Evolutionary conservation across 148 eudicot species (phyloP).

Genomic region (Bassia scoparia): DNA sequence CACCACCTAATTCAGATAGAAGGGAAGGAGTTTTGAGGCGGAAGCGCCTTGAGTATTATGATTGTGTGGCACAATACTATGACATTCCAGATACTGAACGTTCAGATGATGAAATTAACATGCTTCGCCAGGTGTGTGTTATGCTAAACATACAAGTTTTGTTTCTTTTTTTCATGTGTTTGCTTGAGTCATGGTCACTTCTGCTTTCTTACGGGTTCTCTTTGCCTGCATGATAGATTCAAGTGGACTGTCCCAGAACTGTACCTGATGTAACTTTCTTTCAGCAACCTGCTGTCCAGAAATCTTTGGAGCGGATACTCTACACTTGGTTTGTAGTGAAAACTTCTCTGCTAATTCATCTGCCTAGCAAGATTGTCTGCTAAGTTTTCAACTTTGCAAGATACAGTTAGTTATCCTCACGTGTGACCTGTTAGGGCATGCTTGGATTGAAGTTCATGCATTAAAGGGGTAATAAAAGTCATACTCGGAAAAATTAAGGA

Average conservation of each 20-base stretch:
- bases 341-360: conserved; percentile 1
- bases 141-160: not conserved
- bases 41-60: conserved; percentile 89
- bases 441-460: too few relatives aligned
- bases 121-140: conserved; percentile 91
- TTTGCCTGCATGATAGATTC: conserved; percentile 49
- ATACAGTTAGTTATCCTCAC: not conserved
- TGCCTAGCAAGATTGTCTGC: not conserved
- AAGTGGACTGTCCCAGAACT: conserved; percentile 96
- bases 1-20: conserved; percentile 99
- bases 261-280: conserved; percentile 93
- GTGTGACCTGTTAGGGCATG: not conserved
- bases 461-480: too few relatives aligned
- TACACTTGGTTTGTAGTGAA: conserved; percentile 69
- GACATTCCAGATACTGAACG: conserved; percentile 85
- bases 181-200: not conserved
- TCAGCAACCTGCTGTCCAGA: conserved; percentile 81
- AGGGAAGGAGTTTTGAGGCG: conserved; percentile 96
- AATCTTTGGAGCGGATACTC: conserved; percentile 93
- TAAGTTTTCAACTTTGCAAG: not conserved
- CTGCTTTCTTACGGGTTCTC: conserved; percentile 12
- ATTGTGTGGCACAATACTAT: conserved; percentile 84
- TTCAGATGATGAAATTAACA: conserved; percentile 92
- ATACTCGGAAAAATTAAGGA: too few relatives aligned
- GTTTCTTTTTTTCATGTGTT: not conserved